A percentile compares a stretch with the other conserved stretches of the same genome.
Evolutionary conservation across 1,139 yeast species (phyloP).

Genomic region (Sugiyamaella xylanicola): DNA sequence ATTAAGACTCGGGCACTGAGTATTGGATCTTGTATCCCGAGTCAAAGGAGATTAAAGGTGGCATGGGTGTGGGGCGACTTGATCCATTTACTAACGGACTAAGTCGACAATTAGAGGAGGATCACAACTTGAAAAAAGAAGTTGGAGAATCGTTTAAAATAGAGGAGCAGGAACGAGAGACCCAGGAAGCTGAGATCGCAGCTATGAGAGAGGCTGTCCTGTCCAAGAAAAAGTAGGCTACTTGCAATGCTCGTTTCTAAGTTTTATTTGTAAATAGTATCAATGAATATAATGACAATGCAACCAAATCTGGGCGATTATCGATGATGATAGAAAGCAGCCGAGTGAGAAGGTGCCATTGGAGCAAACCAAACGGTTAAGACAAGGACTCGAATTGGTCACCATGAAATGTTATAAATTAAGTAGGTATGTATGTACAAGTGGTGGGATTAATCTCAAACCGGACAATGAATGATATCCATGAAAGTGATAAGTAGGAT

Average conservation of each 20-base stretch:
- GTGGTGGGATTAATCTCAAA: too few species aligned
- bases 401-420: slow-evolving; percentile 3
- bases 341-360: too few species aligned
- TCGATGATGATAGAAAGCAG: too few species aligned
- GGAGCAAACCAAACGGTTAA: too few species aligned
- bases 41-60: too few species aligned
- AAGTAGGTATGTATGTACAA: slow-evolving; percentile 11
- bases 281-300: not conserved
- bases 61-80: not conserved
- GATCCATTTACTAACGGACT: not conserved
- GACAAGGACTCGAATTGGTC: too few species aligned
- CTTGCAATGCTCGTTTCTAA: too few species aligned
- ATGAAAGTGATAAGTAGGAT: too few species aligned
- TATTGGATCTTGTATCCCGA: too few species aligned
- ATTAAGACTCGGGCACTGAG: too few species aligned
- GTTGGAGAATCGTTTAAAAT: slow-evolving; percentile 16
- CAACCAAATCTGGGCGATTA: too few species aligned
- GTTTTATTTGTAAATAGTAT: not conserved
- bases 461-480: too few species aligned
- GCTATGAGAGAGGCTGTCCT: slow-evolving; percentile 3
- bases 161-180: slow-evolving; percentile 14
- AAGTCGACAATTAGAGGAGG: slow-evolving; percentile 69
- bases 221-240: slow-evolving; percentile 6
- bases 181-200: slow-evolving; percentile 12
- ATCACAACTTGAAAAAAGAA: slow-evolving; percentile 55